Evolutionary conservation across 2,329 filamentous ascomycete species (phyloP).

Genomic region (Monilinia polystroma): DNA sequence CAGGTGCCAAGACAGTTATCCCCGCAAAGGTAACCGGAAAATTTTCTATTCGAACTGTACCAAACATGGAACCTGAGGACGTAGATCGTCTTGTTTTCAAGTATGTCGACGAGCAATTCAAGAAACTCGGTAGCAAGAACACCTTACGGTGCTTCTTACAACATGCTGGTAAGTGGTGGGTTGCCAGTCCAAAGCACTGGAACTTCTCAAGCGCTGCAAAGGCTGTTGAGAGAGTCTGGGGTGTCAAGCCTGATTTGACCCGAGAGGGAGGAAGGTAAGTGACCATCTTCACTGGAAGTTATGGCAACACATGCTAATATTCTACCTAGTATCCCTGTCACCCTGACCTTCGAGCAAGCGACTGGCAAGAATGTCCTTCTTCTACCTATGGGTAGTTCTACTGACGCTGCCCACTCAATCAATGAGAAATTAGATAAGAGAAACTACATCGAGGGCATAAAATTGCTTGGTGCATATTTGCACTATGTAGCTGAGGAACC

Average conservation of each 20-base stretch:
- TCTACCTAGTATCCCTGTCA: conserved; percentile 78
- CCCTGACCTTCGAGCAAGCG: conserved; percentile 93
- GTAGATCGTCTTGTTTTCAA: conserved; percentile 84
- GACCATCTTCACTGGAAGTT: conserved; percentile 15
- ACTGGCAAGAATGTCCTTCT: conserved; percentile 97
- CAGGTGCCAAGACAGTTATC: conserved; percentile 97
- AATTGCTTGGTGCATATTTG: conserved; percentile 89
- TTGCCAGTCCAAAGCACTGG: conserved; percentile 96
- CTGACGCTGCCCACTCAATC: conserved; percentile 93
- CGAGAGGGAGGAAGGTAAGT: conserved; percentile 85
- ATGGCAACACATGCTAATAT: conserved; percentile 23
- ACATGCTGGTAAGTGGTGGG: conserved; percentile 98
- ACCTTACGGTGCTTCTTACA: conserved; percentile 75
- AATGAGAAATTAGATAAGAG: conserved; percentile 97
- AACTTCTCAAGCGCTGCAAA: conserved; percentile 94
- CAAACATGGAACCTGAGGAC: conserved; percentile 90
- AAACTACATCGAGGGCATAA: conserved; percentile 98
- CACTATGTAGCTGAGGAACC: conserved; percentile 95
- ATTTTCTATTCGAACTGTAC: conserved; percentile 96
- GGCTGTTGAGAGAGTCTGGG: conserved; percentile 94
- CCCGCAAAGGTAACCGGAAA: conserved; percentile 97
- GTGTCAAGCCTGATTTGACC: conserved; percentile 90
- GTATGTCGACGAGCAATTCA: conserved; percentile 80
- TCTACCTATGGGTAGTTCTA: conserved; percentile 95
- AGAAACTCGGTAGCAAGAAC: conserved; percentile 90